Percentiles rank a stretch among this genome's conserved stretches.
Evolutionary conservation across 805 yeast genomes (phyloP).

Genomic region (Candida boleticola): DNA sequence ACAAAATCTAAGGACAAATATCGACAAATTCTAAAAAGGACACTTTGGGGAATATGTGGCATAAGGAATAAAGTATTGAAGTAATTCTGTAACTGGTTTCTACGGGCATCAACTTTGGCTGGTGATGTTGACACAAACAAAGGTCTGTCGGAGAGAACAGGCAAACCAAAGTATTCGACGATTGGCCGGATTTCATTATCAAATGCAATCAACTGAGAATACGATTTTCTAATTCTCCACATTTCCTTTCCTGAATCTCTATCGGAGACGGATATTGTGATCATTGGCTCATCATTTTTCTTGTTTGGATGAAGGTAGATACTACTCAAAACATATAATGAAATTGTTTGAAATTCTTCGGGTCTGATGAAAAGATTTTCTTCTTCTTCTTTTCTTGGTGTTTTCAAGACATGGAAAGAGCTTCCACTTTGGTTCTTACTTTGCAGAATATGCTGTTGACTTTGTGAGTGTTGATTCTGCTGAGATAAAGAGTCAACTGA

Average conservation of each 20-base stretch:
- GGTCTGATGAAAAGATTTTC: constrained; percentile 55
- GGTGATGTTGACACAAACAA: constrained; percentile 63
- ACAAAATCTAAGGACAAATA: constrained; percentile 69
- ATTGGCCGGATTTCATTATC: constrained; percentile 59
- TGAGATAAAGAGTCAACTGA: neutral
- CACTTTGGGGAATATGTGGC: constrained; percentile 56
- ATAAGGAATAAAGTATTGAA: constrained; percentile 54
- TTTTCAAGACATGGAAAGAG: constrained; percentile 19
- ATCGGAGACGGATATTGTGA: constrained; percentile 64
- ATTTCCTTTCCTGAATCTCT: constrained; percentile 60
- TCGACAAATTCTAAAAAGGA: constrained; percentile 53
- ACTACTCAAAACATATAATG: constrained; percentile 49
- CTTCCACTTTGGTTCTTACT: too few species aligned
- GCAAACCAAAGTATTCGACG: constrained; percentile 51
- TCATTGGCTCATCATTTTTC: constrained; percentile 54
- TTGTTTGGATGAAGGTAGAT: constrained; percentile 34
- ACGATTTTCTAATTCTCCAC: constrained; percentile 71
- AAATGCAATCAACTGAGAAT: constrained; percentile 56
- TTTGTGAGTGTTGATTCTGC: neutral
- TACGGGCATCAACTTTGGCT: constrained; percentile 59
- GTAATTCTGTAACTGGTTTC: constrained; percentile 54
- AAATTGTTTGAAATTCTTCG: constrained; percentile 51
- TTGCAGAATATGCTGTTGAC: too few species aligned
- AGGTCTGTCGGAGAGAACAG: constrained; percentile 62
- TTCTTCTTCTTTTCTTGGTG: constrained; percentile 21